Conservation (phyloP, 208 protist genomes). For the Wallacemonas rigidus region DNA sequence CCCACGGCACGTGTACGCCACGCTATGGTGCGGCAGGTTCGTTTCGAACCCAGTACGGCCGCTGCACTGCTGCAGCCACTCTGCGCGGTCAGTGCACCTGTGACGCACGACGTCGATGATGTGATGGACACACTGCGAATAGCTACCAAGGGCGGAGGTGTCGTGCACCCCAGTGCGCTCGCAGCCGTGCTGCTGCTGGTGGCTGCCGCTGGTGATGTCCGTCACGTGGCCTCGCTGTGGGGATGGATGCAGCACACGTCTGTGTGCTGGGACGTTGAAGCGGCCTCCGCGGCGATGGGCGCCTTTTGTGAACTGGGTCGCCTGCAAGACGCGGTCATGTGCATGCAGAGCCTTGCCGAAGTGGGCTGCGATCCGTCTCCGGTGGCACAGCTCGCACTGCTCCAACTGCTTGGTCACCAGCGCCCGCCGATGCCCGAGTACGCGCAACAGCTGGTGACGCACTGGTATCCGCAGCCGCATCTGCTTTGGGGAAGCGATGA, state of each 20-base stretch:
- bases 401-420: conserved; percentile 41
- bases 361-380: conserved; percentile 47
- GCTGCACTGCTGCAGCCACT: conserved; percentile 49
- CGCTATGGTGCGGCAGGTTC: conserved; percentile 42
- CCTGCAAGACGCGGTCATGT: conserved; percentile 56
- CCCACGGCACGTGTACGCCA: conserved; percentile 34
- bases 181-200: conserved; percentile 52
- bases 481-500: conserved; percentile 29
- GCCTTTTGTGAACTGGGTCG: conserved; percentile 42
- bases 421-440: conserved; percentile 54
- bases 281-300: conserved; percentile 56
- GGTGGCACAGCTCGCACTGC: conserved; percentile 56
- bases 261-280: conserved; percentile 63
- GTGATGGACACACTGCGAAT: conserved; percentile 50
- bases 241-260: conserved; percentile 85
- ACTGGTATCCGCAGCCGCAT: conserved; percentile 52
- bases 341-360: conserved; percentile 65
- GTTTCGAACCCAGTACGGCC: conserved; percentile 41
- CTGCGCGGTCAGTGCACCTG: conserved; percentile 39
- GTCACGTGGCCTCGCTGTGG: conserved; percentile 51
- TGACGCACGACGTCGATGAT: conserved; percentile 30
- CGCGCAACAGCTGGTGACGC: conserved; percentile 70
- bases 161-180: conserved; percentile 60
- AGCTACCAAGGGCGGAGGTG: conserved; percentile 37
- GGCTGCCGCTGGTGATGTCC: conserved; percentile 27